Evolutionary conservation across 169 alveolate genomes (phyloP).

Genomic region (Cryptosporidium xiaoi): DNA sequence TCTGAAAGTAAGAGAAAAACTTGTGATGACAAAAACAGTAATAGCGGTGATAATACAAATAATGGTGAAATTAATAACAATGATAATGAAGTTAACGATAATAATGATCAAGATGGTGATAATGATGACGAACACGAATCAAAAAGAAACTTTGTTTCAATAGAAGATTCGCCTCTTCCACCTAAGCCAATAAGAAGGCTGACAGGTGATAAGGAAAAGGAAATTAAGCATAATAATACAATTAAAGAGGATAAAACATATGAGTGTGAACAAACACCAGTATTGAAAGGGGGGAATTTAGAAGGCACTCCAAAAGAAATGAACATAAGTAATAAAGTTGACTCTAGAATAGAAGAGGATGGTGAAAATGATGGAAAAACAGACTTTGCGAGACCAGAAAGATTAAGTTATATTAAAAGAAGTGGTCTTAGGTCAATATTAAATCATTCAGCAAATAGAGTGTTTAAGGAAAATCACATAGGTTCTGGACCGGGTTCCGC

Average conservation of each 20-base stretch:
- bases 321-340: neutral
- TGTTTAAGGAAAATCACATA: neutral
- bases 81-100: neutral
- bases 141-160: neutral
- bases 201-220: conserved; percentile 22
- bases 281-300: conserved; percentile 7
- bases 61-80: neutral
- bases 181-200: conserved; percentile 66
- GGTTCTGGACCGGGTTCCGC: neutral
- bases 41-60: neutral
- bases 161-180: conserved; percentile 69
- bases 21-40: neutral
- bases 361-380: neutral
- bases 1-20: neutral
- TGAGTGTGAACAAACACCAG: conserved; percentile 57
- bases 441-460: conserved; percentile 62
- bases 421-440: conserved; percentile 69
- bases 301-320: conserved; percentile 38
- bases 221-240: neutral
- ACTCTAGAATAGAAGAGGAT: neutral
- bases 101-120: neutral
- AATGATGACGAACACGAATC: neutral
- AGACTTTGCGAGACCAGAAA: conserved; percentile 66
- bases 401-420: conserved; percentile 53
- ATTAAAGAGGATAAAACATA: neutral